phyloP scores from a whole-genome alignment of 768 basidiomycete genomes.

The Polyporus arcularius region DNA sequence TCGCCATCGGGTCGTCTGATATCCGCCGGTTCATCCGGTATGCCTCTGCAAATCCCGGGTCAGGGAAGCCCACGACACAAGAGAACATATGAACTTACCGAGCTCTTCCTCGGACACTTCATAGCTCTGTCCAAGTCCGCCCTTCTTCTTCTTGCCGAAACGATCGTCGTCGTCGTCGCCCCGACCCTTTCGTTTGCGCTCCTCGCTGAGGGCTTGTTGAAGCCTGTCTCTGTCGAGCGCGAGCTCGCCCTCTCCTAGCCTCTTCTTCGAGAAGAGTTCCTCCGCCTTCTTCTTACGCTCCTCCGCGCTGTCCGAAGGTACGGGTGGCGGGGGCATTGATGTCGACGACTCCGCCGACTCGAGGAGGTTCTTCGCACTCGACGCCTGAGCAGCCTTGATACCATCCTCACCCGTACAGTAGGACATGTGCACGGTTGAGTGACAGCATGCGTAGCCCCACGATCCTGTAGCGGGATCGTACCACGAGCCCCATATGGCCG shows the following conservation, averaged over 20 bases:
- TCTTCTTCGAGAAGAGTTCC: constrained; percentile 75
- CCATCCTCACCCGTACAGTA: constrained; percentile 91
- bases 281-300: constrained; percentile 47
- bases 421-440: constrained; percentile 80
- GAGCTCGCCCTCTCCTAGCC: constrained; percentile 82
- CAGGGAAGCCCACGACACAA: constrained; percentile 13
- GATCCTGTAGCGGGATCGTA: constrained; percentile 65
- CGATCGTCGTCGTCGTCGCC: constrained; percentile 61
- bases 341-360: constrained; percentile 38
- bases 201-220: constrained; percentile 70
- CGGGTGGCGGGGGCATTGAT: constrained; percentile 22
- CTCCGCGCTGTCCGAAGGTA: constrained; percentile 30
- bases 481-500: constrained; percentile 97
- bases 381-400: constrained; percentile 76
- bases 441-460: constrained; percentile 98
- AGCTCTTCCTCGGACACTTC: constrained; percentile 91
- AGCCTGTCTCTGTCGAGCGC: constrained; percentile 71
- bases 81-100: constrained; percentile 46
- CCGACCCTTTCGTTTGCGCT: constrained; percentile 65
- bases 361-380: constrained; percentile 70
- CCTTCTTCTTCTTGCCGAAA: constrained; percentile 60
- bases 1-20: constrained; percentile 91
- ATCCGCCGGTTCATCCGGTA: constrained; percentile 78
- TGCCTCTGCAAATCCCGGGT: constrained; percentile 62
- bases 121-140: constrained; percentile 52